Percentiles rank a stretch among this genome's conserved stretches.
Evolutionary conservation across 306 rosid genomes (phyloP).

Genomic region (Cucurbita maxima): DNA sequence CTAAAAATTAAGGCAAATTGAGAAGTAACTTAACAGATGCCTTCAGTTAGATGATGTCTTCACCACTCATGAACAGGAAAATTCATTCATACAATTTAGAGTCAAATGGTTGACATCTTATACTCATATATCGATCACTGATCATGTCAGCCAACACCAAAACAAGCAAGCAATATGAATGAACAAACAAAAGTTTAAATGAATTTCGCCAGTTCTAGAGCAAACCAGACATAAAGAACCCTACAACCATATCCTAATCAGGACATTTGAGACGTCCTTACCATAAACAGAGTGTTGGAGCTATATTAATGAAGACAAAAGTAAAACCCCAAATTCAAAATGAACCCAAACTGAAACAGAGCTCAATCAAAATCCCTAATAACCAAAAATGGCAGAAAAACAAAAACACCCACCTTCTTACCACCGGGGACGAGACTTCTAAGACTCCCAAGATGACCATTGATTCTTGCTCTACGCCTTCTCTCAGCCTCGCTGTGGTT

Average conservation of each 20-base stretch:
- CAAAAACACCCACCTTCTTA: slow-evolving; percentile 27
- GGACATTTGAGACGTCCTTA: background rate
- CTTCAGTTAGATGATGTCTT: background rate
- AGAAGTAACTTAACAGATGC: background rate
- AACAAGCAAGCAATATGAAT: background rate
- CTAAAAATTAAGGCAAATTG: background rate
- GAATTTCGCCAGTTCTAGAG: background rate
- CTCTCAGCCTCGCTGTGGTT: slow-evolving; percentile 66
- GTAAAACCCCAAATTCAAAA: background rate
- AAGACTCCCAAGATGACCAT: slow-evolving; percentile 50
- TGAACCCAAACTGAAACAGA: background rate
- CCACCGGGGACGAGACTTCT: slow-evolving; percentile 45
- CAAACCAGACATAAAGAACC: background rate
- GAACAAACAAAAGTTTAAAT: background rate
- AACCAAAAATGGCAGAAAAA: background rate
- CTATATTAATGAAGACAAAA: background rate
- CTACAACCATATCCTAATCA: background rate
- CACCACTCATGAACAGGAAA: background rate
- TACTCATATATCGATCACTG: no score
- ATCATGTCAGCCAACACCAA: background rate
- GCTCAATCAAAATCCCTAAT: background rate
- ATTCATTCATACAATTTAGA: background rate
- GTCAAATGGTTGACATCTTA: background rate
- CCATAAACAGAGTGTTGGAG: background rate
- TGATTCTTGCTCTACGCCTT: slow-evolving; percentile 57